Evolutionary conservation across 371 early-diverging fungal genomes (phyloP).

Genomic region (Mycotypha africana): DNA sequence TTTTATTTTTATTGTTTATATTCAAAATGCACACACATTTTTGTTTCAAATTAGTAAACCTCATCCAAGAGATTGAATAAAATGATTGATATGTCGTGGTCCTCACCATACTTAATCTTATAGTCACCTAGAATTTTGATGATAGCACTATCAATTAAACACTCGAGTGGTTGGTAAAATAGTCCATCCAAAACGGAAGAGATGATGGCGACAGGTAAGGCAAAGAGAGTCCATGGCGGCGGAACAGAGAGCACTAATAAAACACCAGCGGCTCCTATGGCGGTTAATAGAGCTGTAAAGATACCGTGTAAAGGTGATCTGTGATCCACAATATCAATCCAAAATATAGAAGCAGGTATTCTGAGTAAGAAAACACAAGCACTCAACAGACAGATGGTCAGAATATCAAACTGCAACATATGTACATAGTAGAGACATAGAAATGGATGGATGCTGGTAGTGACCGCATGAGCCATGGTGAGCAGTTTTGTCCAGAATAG

Average conservation of each 20-base stretch:
- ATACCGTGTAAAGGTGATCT: constrained; percentile 31
- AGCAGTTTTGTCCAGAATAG: constrained; percentile 38
- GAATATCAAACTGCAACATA: constrained; percentile 22
- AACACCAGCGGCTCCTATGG: constrained; percentile 27
- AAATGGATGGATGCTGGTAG: constrained; percentile 33
- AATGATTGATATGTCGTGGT: background rate
- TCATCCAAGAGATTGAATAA: constrained; percentile 1
- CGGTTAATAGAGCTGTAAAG: constrained; percentile 31
- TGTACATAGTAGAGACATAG: constrained; percentile 29
- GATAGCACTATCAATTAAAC: constrained; percentile 25
- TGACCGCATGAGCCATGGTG: constrained; percentile 29
- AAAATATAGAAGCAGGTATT: constrained; percentile 18
- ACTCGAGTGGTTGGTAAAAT: constrained; percentile 26
- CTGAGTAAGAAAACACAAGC: constrained; percentile 13
- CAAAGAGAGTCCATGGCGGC: constrained; percentile 16
- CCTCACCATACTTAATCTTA: constrained; percentile 30
- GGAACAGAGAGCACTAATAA: constrained; percentile 29
- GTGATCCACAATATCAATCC: constrained; percentile 28
- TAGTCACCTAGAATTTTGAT: constrained; percentile 32
- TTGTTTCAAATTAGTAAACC: background rate
- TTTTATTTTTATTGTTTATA: constrained; percentile 6
- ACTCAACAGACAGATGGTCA: constrained; percentile 16
- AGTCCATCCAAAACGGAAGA: constrained; percentile 27
- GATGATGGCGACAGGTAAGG: constrained; percentile 23
- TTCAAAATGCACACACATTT: background rate